Conservation (phyloP, 2,329 filamentous ascomycete genomes). For the Xylariaceae sp. region DNA sequence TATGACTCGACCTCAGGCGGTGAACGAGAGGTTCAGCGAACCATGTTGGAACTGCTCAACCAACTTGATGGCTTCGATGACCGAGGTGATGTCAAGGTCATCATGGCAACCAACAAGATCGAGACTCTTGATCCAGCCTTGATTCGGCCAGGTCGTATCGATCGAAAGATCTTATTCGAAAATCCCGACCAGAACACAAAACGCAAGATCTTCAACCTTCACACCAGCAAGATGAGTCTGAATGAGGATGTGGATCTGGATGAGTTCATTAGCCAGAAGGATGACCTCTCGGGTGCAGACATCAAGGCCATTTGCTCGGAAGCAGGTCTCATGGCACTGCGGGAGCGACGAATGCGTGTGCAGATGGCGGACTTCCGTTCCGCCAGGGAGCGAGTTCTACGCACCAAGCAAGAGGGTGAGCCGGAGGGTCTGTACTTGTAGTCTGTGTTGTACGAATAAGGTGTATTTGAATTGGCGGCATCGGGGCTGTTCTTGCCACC, state of each 20-base stretch:
- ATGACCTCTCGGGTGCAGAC: conserved; percentile 93
- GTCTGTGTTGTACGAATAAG: conserved; percentile 7
- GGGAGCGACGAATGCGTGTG: conserved; percentile 94
- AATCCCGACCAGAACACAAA: conserved; percentile 77
- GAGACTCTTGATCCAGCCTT: conserved; percentile 93
- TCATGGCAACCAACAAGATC: conserved; percentile 99
- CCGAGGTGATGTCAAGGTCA: conserved; percentile 96
- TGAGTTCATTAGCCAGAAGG: conserved; percentile 98
- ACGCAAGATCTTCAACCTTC: conserved; percentile 96
- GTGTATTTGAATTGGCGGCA: too few relatives aligned
- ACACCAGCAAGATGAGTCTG: conserved; percentile 98
- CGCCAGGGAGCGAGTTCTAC: conserved; percentile 88
- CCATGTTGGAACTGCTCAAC: conserved; percentile 97
- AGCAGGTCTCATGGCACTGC: conserved; percentile 86
- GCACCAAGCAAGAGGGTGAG: conserved; percentile 98
- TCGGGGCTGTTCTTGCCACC: too few relatives aligned
- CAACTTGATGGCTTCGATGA: conserved; percentile 99
- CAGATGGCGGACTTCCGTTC: conserved; percentile 98
- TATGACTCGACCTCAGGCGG: conserved; percentile 97
- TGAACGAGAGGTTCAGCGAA: conserved; percentile 95
- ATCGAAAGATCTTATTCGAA: conserved; percentile 85
- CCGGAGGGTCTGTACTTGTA: conserved; percentile 99
- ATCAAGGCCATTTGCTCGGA: conserved; percentile 99
- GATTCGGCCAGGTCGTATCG: conserved; percentile 95
- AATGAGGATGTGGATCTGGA: conserved; percentile 96